These are phyloP conservation scores for Drosera capensis DNA, from an alignment of 148 eudicot species.

Conservation along the genomic window DNA sequence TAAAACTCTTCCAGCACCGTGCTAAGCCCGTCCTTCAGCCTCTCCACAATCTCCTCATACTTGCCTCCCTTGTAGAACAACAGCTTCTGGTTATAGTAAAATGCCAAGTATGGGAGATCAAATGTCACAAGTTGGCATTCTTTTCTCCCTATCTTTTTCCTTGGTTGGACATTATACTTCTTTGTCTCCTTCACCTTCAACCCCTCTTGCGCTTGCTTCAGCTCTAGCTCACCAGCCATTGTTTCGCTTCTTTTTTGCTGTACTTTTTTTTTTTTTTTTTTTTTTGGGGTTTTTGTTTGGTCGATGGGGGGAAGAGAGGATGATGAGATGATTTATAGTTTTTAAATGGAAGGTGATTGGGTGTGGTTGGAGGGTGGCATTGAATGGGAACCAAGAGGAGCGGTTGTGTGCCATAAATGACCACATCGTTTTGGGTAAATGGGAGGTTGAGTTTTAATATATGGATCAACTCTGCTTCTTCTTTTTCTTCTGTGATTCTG, in stretches of 20 bases:
- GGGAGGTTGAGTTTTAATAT: too few relatives aligned
- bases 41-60: conserved; percentile 35
- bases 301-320: too few relatives aligned
- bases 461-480: too few relatives aligned
- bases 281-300: neutral
- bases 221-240: conserved; percentile 21
- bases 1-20: conserved; percentile 64
- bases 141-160: conserved; percentile 35
- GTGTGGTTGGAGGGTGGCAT: too few relatives aligned
- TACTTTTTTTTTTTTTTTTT: neutral
- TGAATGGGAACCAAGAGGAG: too few relatives aligned
- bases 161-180: conserved; percentile 56
- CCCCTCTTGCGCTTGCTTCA: conserved; percentile 14
- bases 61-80: conserved; percentile 40
- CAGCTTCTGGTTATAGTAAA: conserved; percentile 83
- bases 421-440: too few relatives aligned
- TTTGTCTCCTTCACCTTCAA: conserved; percentile 33
- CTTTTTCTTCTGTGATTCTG: too few relatives aligned
- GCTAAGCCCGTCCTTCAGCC: conserved; percentile 50
- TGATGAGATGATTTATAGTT: too few relatives aligned
- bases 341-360: too few relatives aligned
- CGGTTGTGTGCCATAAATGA: too few relatives aligned
- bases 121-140: conserved; percentile 81
- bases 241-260: neutral
- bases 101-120: conserved; percentile 85